These are phyloP conservation scores for Phytophthora sp. DNA, from an alignment of 352 stramenopile species.

Conservation along the genomic window DNA sequence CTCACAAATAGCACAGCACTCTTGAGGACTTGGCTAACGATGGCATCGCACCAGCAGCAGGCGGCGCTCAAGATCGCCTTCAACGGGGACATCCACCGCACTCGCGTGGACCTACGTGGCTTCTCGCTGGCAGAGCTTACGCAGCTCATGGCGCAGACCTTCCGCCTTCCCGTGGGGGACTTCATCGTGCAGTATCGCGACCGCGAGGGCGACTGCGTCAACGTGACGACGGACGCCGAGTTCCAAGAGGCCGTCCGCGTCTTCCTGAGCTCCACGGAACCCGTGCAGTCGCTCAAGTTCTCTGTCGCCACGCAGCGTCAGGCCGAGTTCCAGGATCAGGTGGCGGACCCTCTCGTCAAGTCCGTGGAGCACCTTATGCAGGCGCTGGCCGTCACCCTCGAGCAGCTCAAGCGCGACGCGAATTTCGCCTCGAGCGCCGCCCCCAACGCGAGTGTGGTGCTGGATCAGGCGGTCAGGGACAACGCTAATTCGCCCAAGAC, in stretches of 20 bases:
- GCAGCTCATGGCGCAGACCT: constrained; percentile 66
- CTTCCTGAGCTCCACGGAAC: constrained; percentile 43
- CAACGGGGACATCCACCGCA: constrained; percentile 82
- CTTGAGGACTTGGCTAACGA: constrained; percentile 7
- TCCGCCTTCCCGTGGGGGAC: constrained; percentile 46
- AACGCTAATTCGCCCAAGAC: constrained; percentile 46
- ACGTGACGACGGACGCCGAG: constrained; percentile 70
- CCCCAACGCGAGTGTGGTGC: background rate
- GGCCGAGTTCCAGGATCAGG: constrained; percentile 51
- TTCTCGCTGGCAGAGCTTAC: constrained; percentile 59
- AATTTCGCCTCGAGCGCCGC: constrained; percentile 29
- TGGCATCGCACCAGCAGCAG: constrained; percentile 40
- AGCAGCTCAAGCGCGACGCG: constrained; percentile 59
- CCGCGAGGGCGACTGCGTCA: constrained; percentile 64
- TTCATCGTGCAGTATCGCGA: constrained; percentile 82
- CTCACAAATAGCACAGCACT: constrained; percentile 1
- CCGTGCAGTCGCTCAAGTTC: constrained; percentile 75
- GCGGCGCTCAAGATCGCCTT: constrained; percentile 76
- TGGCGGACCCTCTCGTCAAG: constrained; percentile 60
- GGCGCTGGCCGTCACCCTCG: constrained; percentile 53
- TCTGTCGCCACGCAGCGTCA: constrained; percentile 51
- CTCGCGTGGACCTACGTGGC: constrained; percentile 60
- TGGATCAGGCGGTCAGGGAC: constrained; percentile 34
- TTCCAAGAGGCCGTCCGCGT: constrained; percentile 65
- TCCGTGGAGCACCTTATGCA: constrained; percentile 68